Evolutionary conservation across 2,329 filamentous ascomycete genomes (phyloP).

Genomic region (Neurospora sp.): DNA sequence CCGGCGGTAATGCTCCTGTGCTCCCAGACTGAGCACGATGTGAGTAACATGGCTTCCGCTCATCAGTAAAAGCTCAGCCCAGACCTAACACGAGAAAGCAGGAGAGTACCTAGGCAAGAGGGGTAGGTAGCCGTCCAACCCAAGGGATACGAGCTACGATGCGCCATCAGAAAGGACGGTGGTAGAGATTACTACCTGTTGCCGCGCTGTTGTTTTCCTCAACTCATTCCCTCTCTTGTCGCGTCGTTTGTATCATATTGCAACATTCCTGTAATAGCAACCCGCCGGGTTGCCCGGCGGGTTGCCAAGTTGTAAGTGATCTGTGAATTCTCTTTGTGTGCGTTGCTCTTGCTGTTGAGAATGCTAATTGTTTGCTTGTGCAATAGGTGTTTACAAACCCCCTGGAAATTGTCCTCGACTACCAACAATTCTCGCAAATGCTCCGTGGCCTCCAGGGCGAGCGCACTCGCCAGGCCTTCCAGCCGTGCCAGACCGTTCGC

Average conservation of each 20-base stretch:
- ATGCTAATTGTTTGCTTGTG: conserved; percentile 1
- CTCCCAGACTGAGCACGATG: background rate
- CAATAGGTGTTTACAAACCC: conserved; percentile 85
- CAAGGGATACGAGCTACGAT: conserved; percentile 17
- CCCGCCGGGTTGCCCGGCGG: background rate
- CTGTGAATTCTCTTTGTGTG: background rate
- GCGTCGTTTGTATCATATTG: background rate
- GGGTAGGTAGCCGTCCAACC: conserved; percentile 2
- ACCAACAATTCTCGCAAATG: conserved; percentile 97
- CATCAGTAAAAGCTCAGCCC: background rate
- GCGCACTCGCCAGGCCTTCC: conserved; percentile 90
- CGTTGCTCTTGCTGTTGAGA: background rate
- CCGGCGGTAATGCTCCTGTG: background rate
- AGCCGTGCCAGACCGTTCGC: conserved; percentile 31
- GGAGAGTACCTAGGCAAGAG: background rate
- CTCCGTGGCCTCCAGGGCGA: conserved; percentile 89
- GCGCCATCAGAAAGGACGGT: conserved; percentile 25
- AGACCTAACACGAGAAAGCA: background rate
- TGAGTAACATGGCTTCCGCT: background rate
- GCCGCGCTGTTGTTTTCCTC: background rate
- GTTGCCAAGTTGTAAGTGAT: background rate
- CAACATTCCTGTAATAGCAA: background rate
- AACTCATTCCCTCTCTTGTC: background rate
- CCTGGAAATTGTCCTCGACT: conserved; percentile 94
- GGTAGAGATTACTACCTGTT: conserved; percentile 37